Conservation (phyloP, 495 filamentous ascomycete genomes). For the Pyrenopolyporus hunteri region DNA sequence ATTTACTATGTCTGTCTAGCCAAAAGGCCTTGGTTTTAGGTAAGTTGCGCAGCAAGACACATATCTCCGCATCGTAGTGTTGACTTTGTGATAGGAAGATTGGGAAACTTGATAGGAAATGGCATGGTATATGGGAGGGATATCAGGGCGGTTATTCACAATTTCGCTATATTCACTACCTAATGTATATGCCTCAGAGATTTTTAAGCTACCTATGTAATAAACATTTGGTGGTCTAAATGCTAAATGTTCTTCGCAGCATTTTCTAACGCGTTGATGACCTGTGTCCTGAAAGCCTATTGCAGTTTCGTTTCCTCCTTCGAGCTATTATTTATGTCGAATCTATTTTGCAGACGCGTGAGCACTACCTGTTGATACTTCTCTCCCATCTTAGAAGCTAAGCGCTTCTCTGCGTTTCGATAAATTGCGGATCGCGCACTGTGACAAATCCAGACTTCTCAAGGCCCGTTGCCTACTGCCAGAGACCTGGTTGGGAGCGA, state of each 20-base stretch:
- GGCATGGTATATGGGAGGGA: too few relatives aligned
- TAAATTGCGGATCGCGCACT: constrained; percentile 36
- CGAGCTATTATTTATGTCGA: constrained; percentile 39
- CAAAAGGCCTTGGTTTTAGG: too few relatives aligned
- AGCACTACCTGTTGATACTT: constrained; percentile 41
- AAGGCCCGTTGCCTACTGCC: constrained; percentile 37
- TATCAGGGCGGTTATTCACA: too few relatives aligned
- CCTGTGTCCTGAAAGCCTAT: constrained; percentile 40
- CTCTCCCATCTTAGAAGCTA: constrained; percentile 40
- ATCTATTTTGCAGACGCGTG: constrained; percentile 40
- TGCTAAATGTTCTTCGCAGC: constrained; percentile 13
- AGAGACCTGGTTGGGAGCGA: constrained; percentile 16
- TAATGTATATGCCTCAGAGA: too few relatives aligned
- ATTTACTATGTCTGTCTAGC: too few relatives aligned
- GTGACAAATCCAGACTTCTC: constrained; percentile 38
- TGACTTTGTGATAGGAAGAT: too few relatives aligned
- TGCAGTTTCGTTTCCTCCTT: constrained; percentile 46
- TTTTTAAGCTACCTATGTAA: too few relatives aligned
- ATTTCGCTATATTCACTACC: too few relatives aligned
- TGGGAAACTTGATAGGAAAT: too few relatives aligned
- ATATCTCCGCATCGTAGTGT: too few relatives aligned
- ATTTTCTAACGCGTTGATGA: constrained; percentile 42
- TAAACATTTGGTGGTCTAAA: too few relatives aligned
- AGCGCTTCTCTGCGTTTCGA: constrained; percentile 37
- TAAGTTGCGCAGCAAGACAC: too few relatives aligned